Percentiles rank a stretch among this genome's conserved stretches.
Evolutionary conservation across 306 rosid species (phyloP).

Genomic region (Citrullus amarus): DNA sequence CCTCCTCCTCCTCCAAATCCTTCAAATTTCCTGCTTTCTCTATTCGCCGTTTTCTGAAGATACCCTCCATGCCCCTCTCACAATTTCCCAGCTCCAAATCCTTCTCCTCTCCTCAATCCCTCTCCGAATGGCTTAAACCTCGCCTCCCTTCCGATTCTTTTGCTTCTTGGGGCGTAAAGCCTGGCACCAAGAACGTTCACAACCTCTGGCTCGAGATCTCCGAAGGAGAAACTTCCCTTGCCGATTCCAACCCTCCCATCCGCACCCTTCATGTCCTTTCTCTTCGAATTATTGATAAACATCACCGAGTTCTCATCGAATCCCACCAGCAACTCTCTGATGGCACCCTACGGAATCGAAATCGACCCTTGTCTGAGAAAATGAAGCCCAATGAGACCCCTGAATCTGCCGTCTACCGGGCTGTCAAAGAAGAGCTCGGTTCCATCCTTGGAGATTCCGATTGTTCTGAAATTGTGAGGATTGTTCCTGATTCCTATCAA

Average conservation of each 20-base stretch:
- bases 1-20: slow-evolving; percentile 1
- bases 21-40: slow-evolving; percentile 22
- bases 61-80: slow-evolving; percentile 52
- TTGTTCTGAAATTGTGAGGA: slow-evolving; percentile 22
- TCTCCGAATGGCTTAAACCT: slow-evolving; percentile 77
- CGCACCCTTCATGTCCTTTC: slow-evolving; percentile 76
- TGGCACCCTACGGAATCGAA: slow-evolving; percentile 47
- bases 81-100: slow-evolving; percentile 4
- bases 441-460: slow-evolving; percentile 25
- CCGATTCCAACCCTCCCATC: slow-evolving; percentile 67
- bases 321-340: slow-evolving; percentile 69
- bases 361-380: slow-evolving; percentile 84
- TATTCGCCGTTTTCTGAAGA: slow-evolving; percentile 48
- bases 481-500: slow-evolving; percentile 60
- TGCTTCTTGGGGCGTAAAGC: slow-evolving; percentile 85
- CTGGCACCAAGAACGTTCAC: slow-evolving; percentile 89
- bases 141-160: slow-evolving; percentile 69
- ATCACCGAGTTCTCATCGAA: slow-evolving; percentile 37
- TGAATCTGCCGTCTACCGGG: slow-evolving; percentile 60
- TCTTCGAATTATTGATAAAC: slow-evolving; percentile 33
- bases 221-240: slow-evolving; percentile 71
- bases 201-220: slow-evolving; percentile 94
- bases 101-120: slow-evolving; percentile 63
- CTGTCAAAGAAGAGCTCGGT: slow-evolving; percentile 78
- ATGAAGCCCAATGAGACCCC: slow-evolving; percentile 83